Percentiles rank a stretch among this genome's conserved stretches.
Evolutionary conservation across 148 eudicot genomes (phyloP).

Genomic region (Agrostemma githago): DNA sequence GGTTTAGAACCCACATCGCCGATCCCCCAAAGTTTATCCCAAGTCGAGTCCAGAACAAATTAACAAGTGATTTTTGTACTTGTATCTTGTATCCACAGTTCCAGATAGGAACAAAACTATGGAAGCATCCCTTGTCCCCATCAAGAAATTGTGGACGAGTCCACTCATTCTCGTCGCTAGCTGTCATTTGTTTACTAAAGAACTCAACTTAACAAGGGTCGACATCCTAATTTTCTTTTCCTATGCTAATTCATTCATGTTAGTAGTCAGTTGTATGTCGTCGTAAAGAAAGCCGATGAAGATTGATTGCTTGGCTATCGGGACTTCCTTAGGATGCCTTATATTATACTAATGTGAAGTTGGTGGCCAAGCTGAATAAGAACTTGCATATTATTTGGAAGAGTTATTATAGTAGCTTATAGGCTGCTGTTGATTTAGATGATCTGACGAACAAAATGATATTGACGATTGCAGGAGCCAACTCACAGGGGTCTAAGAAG

Average conservation of each 20-base stretch:
- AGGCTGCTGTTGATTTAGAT: neutral
- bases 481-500: constrained; percentile 22
- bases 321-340: neutral
- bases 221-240: neutral
- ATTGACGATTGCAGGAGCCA: constrained; percentile 30
- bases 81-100: neutral
- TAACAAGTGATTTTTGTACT: neutral
- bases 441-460: constrained; percentile 17
- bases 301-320: neutral
- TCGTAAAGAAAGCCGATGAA: neutral
- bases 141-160: neutral
- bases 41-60: neutral
- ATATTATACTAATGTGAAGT: neutral
- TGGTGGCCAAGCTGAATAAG: neutral
- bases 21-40: neutral
- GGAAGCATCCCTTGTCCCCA: neutral
- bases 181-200: neutral
- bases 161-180: neutral
- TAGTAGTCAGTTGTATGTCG: neutral
- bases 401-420: neutral
- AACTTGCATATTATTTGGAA: neutral
- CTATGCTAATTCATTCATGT: neutral
- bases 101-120: neutral
- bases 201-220: neutral
- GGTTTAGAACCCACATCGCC: neutral